These are phyloP conservation scores for Suhomyces wounanorum DNA, from an alignment of 1,139 yeast genomes.

Conservation along the genomic window DNA sequence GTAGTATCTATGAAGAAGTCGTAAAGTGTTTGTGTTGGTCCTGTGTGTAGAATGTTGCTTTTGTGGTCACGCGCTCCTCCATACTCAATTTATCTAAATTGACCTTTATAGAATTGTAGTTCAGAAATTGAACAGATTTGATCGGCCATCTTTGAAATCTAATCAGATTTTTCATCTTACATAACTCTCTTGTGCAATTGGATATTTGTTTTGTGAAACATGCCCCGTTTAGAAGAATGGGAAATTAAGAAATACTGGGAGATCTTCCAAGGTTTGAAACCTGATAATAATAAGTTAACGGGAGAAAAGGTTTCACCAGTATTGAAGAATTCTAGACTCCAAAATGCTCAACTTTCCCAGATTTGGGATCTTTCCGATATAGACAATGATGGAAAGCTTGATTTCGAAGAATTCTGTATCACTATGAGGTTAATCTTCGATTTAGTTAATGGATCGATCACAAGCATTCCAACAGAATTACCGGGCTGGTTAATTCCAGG, in stretches of 20 bases:
- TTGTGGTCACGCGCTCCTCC: background rate
- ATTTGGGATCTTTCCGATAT: conserved; percentile 95
- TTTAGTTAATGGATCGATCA: conserved; percentile 72
- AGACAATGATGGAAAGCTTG: conserved; percentile 86
- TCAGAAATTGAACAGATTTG: background rate
- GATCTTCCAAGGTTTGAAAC: conserved; percentile 86
- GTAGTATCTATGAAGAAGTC: too few relatives aligned
- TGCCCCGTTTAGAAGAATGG: conserved; percentile 84
- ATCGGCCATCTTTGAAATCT: background rate
- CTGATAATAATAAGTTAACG: conserved; percentile 71
- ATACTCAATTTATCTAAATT: background rate
- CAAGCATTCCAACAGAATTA: conserved; percentile 64
- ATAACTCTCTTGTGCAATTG: background rate
- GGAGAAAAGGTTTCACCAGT: conserved; percentile 88
- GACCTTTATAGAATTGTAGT: background rate
- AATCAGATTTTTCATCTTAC: background rate
- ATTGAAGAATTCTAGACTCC: conserved; percentile 82
- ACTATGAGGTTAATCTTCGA: conserved; percentile 96
- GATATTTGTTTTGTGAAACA: conserved; percentile 11
- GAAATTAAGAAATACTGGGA: conserved; percentile 98
- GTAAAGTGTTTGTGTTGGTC: too few relatives aligned
- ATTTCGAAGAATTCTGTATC: conserved; percentile 96
- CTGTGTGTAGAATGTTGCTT: background rate
- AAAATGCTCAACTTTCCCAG: conserved; percentile 70
- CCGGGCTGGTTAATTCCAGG: conserved; percentile 95